A percentile compares a stretch with the other conserved stretches of the same genome.
These are phyloP conservation scores for Scedosporium apiospermum DNA, from an alignment of 2,329 filamentous ascomycete genomes.

Conservation along the genomic window DNA sequence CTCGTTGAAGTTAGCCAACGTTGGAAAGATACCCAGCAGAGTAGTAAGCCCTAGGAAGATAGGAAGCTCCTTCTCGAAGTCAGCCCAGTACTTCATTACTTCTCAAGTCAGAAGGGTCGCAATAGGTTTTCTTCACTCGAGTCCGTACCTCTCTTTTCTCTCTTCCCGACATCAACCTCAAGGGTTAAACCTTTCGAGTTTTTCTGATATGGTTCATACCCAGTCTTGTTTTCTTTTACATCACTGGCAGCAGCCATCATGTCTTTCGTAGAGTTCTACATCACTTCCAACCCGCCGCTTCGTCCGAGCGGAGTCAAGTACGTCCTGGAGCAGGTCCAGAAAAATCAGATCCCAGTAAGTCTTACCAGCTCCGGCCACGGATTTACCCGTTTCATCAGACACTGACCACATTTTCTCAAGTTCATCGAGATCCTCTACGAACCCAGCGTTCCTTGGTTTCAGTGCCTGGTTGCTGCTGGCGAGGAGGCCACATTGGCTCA, in stretches of 20 bases:
- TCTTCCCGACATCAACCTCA: too few relatives aligned
- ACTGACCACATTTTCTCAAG: background rate
- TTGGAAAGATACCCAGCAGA: too few relatives aligned
- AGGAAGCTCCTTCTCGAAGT: too few relatives aligned
- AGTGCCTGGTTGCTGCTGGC: conserved; percentile 15
- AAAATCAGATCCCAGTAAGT: conserved; percentile 10
- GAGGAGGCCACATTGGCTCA: conserved; percentile 11
- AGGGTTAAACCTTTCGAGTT: too few relatives aligned
- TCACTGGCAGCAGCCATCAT: background rate
- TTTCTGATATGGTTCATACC: background rate
- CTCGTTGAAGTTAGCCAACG: too few relatives aligned
- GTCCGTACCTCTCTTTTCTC: too few relatives aligned
- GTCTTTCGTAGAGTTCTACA: conserved; percentile 21
- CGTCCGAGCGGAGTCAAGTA: conserved; percentile 18
- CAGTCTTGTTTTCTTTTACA: background rate
- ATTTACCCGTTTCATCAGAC: conserved; percentile 7
- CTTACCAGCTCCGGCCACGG: background rate
- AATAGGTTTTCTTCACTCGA: too few relatives aligned
- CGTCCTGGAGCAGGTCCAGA: conserved; percentile 12
- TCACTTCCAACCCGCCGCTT: conserved; percentile 24
- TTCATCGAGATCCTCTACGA: conserved; percentile 25
- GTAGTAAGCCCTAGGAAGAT: too few relatives aligned
- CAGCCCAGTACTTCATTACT: too few relatives aligned
- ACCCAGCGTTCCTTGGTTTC: conserved; percentile 25
- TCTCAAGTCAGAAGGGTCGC: too few relatives aligned